Percentiles rank a stretch among this genome's conserved stretches.
Evolutionary conservation across 495 filamentous ascomycete genomes (phyloP).

Genomic region (Neurospora terricola): DNA sequence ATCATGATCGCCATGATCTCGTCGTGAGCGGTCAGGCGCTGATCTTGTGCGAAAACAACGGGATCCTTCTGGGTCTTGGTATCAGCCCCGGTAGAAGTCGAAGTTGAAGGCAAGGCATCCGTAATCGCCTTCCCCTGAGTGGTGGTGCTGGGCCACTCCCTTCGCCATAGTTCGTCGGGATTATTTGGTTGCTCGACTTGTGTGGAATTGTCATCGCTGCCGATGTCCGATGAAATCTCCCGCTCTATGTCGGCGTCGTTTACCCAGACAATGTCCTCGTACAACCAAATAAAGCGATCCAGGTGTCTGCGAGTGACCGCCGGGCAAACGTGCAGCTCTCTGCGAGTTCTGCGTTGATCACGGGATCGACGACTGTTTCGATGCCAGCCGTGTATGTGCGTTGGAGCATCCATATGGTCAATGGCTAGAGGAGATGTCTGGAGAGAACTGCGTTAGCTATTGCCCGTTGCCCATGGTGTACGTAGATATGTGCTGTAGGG

Average conservation of each 20-base stretch:
- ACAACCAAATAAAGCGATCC: neutral
- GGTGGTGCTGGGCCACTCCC: neutral
- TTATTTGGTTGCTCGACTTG: neutral
- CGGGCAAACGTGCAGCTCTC: neutral
- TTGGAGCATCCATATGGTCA: neutral
- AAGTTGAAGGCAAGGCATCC: neutral
- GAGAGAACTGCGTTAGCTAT: neutral
- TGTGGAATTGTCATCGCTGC: rapidly evolving
- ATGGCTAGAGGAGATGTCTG: neutral
- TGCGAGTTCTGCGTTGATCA: neutral
- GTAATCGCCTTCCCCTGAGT: neutral
- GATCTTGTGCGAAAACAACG: neutral
- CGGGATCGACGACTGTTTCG: neutral
- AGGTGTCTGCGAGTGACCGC: neutral
- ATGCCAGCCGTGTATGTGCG: neutral
- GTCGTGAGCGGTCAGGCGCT: neutral
- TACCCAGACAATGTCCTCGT: neutral
- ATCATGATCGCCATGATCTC: neutral
- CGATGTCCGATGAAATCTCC: neutral
- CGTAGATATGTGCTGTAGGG: neutral
- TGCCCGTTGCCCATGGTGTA: neutral
- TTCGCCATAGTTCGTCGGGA: neutral
- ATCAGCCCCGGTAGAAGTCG: neutral
- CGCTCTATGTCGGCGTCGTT: neutral
- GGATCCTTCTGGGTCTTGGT: too few relatives aligned